Conservation (phyloP, 1,139 yeast genomes). For the Suhomyces choctaworum region DNA sequence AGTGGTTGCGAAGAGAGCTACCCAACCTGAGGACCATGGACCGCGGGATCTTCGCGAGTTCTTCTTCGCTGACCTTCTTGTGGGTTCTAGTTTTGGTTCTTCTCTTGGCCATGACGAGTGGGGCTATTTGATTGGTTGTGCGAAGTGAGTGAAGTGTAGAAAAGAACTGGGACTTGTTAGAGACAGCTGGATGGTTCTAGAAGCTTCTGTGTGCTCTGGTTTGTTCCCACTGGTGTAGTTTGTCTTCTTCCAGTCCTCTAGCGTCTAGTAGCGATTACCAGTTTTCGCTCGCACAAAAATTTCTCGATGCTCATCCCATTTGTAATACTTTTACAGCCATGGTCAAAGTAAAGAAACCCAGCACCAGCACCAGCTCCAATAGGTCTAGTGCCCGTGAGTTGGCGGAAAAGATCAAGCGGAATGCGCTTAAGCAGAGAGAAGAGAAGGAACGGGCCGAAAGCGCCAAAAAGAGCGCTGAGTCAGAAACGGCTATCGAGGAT, state of each 20-base stretch:
- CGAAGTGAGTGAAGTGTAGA: too few relatives aligned
- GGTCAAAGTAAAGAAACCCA: slow-evolving; percentile 14
- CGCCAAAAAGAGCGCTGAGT: slow-evolving; percentile 17
- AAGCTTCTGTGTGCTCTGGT: too few relatives aligned
- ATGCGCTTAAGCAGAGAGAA: slow-evolving; percentile 36
- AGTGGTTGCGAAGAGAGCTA: slow-evolving; percentile 72
- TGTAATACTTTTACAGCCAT: slow-evolving; percentile 12
- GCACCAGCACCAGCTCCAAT: slow-evolving; percentile 7
- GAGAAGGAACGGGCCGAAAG: slow-evolving; percentile 23
- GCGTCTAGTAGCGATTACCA: too few relatives aligned
- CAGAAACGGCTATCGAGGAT: slow-evolving; percentile 14
- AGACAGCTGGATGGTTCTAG: too few relatives aligned
- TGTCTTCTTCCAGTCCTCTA: too few relatives aligned
- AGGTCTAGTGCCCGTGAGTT: slow-evolving; percentile 27
- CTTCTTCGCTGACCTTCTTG: slow-evolving; percentile 64
- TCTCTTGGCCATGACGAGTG: slow-evolving; percentile 40
- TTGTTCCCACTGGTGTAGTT: too few relatives aligned
- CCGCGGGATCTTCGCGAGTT: slow-evolving; percentile 72
- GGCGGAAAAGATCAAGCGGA: slow-evolving; percentile 55
- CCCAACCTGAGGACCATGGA: slow-evolving; percentile 94
- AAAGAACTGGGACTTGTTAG: too few relatives aligned
- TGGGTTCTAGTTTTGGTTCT: slow-evolving; percentile 83
- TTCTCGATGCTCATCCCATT: slow-evolving; percentile 2
- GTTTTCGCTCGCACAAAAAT: slow-evolving; percentile 2
- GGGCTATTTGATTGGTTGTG: too few relatives aligned